Base-by-base conservation (phyloP, 805 yeast species). In the Wickerhamiella qilinensis region DNA sequence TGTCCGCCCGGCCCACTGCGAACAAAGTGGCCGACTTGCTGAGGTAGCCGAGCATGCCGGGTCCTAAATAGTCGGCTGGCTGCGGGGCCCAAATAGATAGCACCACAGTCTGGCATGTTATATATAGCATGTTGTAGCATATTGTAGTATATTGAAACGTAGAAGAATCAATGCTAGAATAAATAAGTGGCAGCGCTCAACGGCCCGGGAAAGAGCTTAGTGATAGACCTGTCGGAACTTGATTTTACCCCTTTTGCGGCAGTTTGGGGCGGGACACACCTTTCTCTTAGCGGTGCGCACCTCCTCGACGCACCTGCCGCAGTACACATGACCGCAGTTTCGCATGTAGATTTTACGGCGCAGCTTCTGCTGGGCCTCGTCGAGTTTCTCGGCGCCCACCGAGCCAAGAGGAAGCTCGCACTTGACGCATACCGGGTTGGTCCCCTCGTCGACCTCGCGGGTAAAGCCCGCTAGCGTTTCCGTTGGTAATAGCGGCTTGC, bases 281-380 rank as follows among this genome's bases (percentile, higher is more conserved):
- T 12, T 28, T 8, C 30, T 18, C 17, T 5, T 15, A 6, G 24
- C 27, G 4, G 24, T 4, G 9, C 30, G 14, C 30, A 24, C 78
- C 73, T 74, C 69, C 46, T 71, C 71, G 18, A 78, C 79, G 58
- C 95, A 84, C 31, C 88, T 58, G 1, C 94, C 95, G 56, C 95
- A 84, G 54, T 72, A 84, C 1, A 75, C 69, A 59, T 84, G 95
- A 0, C 94, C 94, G 62, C 95, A 84, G 30, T 60, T 57, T 0
- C 81, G 68, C 16, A 68, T 65, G 50, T 76, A 84, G 2, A 78
- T 68, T 43, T 30, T 35, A 16, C 35, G 35, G n/a, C 31, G 19
- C 4, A 22, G 14, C 17, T 21, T 17, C 9, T 37, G 45, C 4
- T 21, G 21, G 20, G 27, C 40, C n/a, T 20, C 25, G n/a, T 20